Conservation (phyloP, 306 rosid species). For the Alnus rubra region DNA sequence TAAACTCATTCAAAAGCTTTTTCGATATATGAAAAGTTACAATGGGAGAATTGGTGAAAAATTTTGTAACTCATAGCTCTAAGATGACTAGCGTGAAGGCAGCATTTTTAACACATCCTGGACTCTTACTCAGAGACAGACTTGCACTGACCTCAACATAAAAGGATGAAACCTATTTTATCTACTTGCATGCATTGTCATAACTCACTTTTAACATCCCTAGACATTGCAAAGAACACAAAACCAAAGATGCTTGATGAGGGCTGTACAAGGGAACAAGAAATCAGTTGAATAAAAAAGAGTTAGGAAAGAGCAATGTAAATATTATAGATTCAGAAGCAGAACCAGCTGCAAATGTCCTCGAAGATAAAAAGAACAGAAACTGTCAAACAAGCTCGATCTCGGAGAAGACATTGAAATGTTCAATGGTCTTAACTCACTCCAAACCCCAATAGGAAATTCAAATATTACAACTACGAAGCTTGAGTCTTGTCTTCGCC, state of each 20-base stretch:
- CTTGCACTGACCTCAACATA: not conserved
- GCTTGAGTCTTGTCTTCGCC: no score
- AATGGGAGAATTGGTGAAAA: not conserved
- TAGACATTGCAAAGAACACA: not conserved
- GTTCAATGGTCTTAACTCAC: not conserved
- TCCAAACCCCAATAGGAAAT: not conserved
- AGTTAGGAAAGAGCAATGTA: not conserved
- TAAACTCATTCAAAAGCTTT: not conserved
- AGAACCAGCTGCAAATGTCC: not conserved
- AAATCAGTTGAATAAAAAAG: not conserved
- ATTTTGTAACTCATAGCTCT: constrained; percentile 4
- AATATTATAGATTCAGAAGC: not conserved
- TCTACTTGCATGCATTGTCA: not conserved
- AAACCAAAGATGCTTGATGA: not conserved
- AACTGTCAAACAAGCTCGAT: not conserved
- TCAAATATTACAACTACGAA: no score
- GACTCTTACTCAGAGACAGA: not conserved
- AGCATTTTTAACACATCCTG: not conserved
- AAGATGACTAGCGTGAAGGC: not conserved
- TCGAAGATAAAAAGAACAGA: not conserved
- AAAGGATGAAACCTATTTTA: not conserved
- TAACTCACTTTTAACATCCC: not conserved
- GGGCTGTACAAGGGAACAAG: not conserved
- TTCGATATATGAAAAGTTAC: not conserved
- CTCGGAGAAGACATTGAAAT: not conserved